Conservation (phyloP, 371 early-diverging fungal genomes). For the Circinella umbellata region DNA sequence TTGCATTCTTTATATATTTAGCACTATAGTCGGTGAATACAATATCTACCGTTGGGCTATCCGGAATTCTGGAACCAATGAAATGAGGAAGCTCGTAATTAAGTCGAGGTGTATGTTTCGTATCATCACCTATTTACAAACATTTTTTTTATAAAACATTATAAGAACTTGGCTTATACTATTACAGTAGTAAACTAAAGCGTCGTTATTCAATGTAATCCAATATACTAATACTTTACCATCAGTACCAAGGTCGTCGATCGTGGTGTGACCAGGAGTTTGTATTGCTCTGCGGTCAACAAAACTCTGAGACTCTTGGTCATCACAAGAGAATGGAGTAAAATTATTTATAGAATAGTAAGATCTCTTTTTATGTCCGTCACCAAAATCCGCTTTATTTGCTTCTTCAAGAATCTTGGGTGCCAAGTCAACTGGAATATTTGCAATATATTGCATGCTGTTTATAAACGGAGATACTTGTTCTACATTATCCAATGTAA, state of each 20-base stretch:
- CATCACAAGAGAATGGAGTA: slow-evolving; percentile 18
- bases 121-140: slow-evolving; percentile 30
- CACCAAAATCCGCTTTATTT: slow-evolving; percentile 18
- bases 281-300: slow-evolving; percentile 33
- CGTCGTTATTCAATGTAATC: too few relatives aligned
- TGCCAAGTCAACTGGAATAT: slow-evolving; percentile 35
- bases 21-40: slow-evolving; percentile 38
- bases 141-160: too few relatives aligned
- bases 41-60: slow-evolving; percentile 28
- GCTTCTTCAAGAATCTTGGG: slow-evolving; percentile 48
- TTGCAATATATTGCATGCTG: slow-evolving; percentile 39
- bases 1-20: slow-evolving; percentile 25
- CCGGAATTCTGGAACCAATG: slow-evolving; percentile 33
- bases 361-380: neutral
- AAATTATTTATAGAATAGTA: neutral
- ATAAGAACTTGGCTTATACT: too few relatives aligned
- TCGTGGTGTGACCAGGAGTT: slow-evolving; percentile 61
- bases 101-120: slow-evolving; percentile 35
- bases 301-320: slow-evolving; percentile 29
- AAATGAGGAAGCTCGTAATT: slow-evolving; percentile 49
- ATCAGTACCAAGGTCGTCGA: slow-evolving; percentile 54
- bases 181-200: too few relatives aligned
- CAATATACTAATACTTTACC: slow-evolving; percentile 12
- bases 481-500: slow-evolving; percentile 54
- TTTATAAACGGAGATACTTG: slow-evolving; percentile 56